Conservation (phyloP, 441 rosid genomes). For the Mallotus repandus region DNA sequence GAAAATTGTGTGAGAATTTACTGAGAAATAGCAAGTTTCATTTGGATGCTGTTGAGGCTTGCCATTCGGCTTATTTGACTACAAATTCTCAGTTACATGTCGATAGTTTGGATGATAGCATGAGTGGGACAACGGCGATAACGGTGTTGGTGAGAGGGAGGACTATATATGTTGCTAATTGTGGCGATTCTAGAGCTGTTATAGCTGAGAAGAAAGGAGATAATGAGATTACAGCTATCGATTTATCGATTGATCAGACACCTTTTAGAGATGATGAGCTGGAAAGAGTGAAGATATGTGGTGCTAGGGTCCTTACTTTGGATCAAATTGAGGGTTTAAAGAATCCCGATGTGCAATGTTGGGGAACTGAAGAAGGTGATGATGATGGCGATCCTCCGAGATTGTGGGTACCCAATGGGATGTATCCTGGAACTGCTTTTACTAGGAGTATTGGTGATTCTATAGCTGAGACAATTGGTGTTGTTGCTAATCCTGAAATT, state of each 20-base stretch:
- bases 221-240: conserved; percentile 74
- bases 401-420: conserved; percentile 91
- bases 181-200: conserved; percentile 96
- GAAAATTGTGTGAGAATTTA: conserved; percentile 81
- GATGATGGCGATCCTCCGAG: conserved; percentile 99
- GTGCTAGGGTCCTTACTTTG: conserved; percentile 94
- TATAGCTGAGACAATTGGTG: conserved; percentile 94
- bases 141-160: conserved; percentile 90
- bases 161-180: conserved; percentile 78
- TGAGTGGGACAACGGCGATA: conserved; percentile 99
- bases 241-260: conserved; percentile 92
- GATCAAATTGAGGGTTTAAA: conserved; percentile 99
- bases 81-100: conserved; percentile 81
- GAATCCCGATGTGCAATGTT: conserved; percentile 90
- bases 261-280: conserved; percentile 86
- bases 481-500: conserved; percentile 96
- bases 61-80: conserved; percentile 57
- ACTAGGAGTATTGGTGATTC: conserved; percentile 98
- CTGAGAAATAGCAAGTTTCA: conserved; percentile 60
- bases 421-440: conserved; percentile 99
- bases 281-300: conserved; percentile 88
- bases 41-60: conserved; percentile 82
- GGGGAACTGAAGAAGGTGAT: conserved; percentile 92
- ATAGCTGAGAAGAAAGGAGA: conserved; percentile 72
- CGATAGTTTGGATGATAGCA: conserved; percentile 79